Evolutionary conservation across 2,329 filamentous ascomycete species (phyloP), one percentile per base, ranked within the genome.

Genomic region (Xylaria sp.): DNA sequence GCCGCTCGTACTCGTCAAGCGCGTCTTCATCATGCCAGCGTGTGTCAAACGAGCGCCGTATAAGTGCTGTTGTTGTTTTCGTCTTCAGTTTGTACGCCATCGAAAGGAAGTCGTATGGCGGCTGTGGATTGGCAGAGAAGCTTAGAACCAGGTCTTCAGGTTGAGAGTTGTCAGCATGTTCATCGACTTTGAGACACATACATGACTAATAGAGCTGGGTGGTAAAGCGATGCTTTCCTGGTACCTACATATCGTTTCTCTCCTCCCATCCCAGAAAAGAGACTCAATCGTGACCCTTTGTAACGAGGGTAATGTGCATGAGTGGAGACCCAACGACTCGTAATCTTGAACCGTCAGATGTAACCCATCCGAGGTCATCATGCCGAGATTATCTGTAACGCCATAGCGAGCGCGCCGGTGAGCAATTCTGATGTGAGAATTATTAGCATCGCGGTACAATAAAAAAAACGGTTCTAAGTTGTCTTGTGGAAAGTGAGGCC

Each of bases 71-170:
- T 2, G 76, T 67, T 2, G 69, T 71, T 18, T 71, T 71, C 7
- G 68, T 70, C 7, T 68, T 62, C 34, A 78, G 61, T 49, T 72
- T 69, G 62, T 78, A 78, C 4, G 74, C 73, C 73, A 78, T 75
- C 39, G 75, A 78, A 8, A 78, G 65, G 56, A 78, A 78, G 61
- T 78, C 76, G 43, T 75, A 78, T 0, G 76, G 76, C 0, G 76
- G 75, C 40, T 71, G 73, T 19, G 76, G 74, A 48, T 74, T 72
- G 19, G 70, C 69, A 2, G 76, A 76, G 58, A 78, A 78, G 29
- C 74, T 74, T 47, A 78, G 67, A 47, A 78, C 74, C 37, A 78
- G 61, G 56, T 74, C 74, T 75, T 26, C 18, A 38, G 13, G 18
- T 21, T 42, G 20, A 49, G 18, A 19, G 3, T 19, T 39, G 44